A percentile compares a stretch with the other conserved stretches of the same genome.
phyloP scores from a whole-genome alignment of 2,329 filamentous ascomycete species.

The Lachnum nothofagi region DNA sequence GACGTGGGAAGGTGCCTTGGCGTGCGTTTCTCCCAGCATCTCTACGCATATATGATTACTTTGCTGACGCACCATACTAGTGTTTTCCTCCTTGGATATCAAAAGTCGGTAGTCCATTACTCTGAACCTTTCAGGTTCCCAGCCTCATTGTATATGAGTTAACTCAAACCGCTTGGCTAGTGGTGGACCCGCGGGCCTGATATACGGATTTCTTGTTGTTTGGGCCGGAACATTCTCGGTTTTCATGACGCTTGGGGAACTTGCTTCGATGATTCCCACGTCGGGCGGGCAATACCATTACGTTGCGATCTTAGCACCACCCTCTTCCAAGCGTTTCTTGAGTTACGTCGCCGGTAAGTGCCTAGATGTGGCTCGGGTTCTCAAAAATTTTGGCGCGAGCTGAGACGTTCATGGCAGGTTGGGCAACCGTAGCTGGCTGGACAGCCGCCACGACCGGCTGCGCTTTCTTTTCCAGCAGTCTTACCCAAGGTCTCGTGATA shows the following conservation, averaged over 20 bases:
- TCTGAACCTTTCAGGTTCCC: too few relatives aligned
- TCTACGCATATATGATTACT: too few relatives aligned
- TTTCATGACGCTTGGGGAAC: slow-evolving; percentile 7
- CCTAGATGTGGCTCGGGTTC: too few relatives aligned
- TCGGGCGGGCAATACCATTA: slow-evolving; percentile 13
- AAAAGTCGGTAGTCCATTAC: too few relatives aligned
- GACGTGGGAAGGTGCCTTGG: too few relatives aligned
- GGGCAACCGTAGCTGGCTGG: slow-evolving; percentile 62
- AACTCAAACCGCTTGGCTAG: background rate
- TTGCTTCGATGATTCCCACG: slow-evolving; percentile 13
- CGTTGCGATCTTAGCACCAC: slow-evolving; percentile 10
- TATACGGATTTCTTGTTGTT: slow-evolving; percentile 2
- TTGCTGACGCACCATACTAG: too few relatives aligned
- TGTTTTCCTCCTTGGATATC: too few relatives aligned
- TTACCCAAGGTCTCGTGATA: slow-evolving; percentile 44
- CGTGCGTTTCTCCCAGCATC: too few relatives aligned
- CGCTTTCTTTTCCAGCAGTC: slow-evolving; percentile 45
- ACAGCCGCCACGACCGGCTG: slow-evolving; percentile 68
- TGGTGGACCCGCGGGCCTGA: slow-evolving; percentile 3
- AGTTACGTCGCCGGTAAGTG: slow-evolving; percentile 15
- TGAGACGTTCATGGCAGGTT: too few relatives aligned
- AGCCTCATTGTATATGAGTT: too few relatives aligned
- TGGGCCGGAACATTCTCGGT: slow-evolving; percentile 1
- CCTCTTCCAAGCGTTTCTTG: slow-evolving; percentile 6
- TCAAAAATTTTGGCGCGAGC: too few relatives aligned